Evolutionary conservation across 2,329 filamentous ascomycete genomes (phyloP).

Genomic region (Dryadomyces sulphureus): DNA sequence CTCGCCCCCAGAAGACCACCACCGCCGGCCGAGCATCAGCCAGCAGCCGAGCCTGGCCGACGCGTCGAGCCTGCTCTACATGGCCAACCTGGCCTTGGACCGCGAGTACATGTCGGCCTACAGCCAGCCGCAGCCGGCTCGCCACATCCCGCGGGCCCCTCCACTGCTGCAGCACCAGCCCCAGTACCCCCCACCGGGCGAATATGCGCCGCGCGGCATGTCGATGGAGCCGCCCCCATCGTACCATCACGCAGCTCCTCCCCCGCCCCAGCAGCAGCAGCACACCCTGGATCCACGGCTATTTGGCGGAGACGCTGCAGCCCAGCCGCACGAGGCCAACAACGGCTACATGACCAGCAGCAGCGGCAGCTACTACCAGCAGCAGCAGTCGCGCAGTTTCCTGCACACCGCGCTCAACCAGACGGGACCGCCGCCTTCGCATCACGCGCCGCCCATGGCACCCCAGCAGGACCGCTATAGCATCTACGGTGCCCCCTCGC

Average conservation of each 20-base stretch:
- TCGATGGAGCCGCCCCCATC: slow-evolving; percentile 4
- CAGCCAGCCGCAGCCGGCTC: neutral
- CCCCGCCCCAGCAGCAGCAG: neutral
- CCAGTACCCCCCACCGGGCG: neutral
- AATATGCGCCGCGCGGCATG: slow-evolving; percentile 4
- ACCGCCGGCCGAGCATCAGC: slow-evolving; percentile 1
- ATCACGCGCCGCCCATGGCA: neutral
- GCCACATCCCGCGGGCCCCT: slow-evolving; percentile 3
- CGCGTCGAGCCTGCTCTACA: slow-evolving; percentile 5
- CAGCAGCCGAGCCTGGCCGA: neutral
- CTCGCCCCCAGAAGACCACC: slow-evolving; percentile 6
- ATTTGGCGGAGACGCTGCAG: slow-evolving; percentile 10
- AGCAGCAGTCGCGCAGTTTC: slow-evolving; percentile 6
- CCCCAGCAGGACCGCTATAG: neutral
- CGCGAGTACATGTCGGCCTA: slow-evolving; percentile 7
- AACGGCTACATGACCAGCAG: neutral
- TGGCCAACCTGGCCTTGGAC: slow-evolving; percentile 7
- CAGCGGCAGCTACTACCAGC: slow-evolving; percentile 1
- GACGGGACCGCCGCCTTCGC: neutral
- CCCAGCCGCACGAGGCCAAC: neutral
- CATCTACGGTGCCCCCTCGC: neutral
- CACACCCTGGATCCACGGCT: slow-evolving; percentile 10
- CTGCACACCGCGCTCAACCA: slow-evolving; percentile 9
- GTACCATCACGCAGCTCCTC: neutral
- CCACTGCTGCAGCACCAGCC: slow-evolving; percentile 2